phyloP scores from a whole-genome alignment of 495 filamentous ascomycete species.

The Xylaria castorea region DNA sequence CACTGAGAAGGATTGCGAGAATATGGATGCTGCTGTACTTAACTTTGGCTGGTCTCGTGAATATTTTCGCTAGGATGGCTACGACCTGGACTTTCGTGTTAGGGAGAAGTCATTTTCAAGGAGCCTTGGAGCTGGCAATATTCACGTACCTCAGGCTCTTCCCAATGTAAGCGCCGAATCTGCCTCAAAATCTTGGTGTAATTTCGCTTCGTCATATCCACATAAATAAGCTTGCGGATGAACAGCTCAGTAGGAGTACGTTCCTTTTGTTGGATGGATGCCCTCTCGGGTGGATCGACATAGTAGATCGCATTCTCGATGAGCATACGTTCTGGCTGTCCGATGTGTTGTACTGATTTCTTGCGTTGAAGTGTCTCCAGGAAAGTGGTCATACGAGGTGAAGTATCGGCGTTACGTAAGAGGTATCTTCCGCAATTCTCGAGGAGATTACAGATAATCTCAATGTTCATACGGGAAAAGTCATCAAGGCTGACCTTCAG shows the following conservation, averaged over 20 bases:
- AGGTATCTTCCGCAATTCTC: slow-evolving; percentile 98
- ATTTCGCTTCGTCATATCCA: slow-evolving; percentile 92
- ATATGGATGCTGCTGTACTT: slow-evolving; percentile 98
- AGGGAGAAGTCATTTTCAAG: background rate
- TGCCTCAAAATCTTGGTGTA: slow-evolving; percentile 92
- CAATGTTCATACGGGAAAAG: slow-evolving; percentile 97
- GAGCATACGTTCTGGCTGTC: slow-evolving; percentile 95
- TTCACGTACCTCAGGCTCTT: slow-evolving; percentile 76
- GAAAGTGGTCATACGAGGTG: slow-evolving; percentile 90
- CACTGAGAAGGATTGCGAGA: slow-evolving; percentile 87
- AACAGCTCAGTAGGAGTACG: slow-evolving; percentile 91
- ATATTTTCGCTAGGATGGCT: slow-evolving; percentile 84
- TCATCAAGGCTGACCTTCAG: slow-evolving; percentile 97
- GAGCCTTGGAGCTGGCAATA: background rate
- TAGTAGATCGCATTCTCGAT: slow-evolving; percentile 99
- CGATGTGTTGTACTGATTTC: slow-evolving; percentile 93
- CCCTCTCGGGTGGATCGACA: slow-evolving; percentile 91
- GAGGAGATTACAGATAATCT: slow-evolving; percentile 95
- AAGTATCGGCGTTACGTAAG: slow-evolving; percentile 90
- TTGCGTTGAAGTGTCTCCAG: slow-evolving; percentile 94
- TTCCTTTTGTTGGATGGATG: slow-evolving; percentile 96
- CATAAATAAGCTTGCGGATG: slow-evolving; percentile 87
- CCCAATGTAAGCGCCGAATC: slow-evolving; percentile 95
- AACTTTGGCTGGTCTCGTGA: slow-evolving; percentile 94
- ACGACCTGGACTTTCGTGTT: slow-evolving; percentile 64